A percentile compares a stretch with the other conserved stretches of the same genome.
phyloP scores from a whole-genome alignment of 2,329 filamentous ascomycete species.

The Fusarium sp. region DNA sequence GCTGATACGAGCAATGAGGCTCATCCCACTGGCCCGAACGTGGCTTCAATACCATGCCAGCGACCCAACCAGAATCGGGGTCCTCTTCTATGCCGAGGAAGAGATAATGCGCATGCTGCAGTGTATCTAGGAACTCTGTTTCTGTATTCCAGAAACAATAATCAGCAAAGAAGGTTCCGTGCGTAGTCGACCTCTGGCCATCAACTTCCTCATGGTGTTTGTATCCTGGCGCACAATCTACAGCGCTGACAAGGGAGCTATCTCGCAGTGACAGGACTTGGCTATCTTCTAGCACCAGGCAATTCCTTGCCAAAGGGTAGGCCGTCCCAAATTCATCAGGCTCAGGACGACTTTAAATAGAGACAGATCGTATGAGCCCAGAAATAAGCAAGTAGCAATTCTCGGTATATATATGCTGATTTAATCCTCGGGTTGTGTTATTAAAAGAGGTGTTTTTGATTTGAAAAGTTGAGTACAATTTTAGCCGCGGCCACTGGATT shows the following conservation, averaged over 20 bases:
- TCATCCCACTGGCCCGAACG: neutral
- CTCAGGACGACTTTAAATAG: neutral
- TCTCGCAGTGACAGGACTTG: neutral
- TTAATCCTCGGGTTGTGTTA: neutral
- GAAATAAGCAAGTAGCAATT: neutral
- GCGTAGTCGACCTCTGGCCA: neutral
- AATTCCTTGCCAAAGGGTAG: neutral
- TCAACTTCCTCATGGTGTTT: neutral
- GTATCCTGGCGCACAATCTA: neutral
- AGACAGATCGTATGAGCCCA: neutral
- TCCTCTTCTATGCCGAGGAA: neutral
- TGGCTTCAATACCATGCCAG: neutral
- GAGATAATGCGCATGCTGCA: neutral
- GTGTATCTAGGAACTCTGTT: neutral
- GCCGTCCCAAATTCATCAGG: neutral
- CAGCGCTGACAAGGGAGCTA: neutral
- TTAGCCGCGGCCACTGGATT: neutral
- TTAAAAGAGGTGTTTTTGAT: neutral
- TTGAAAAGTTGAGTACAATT: neutral
- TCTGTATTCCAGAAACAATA: constrained; percentile 2
- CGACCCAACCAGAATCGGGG: neutral
- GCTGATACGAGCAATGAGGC: neutral
- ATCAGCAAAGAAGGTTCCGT: neutral
- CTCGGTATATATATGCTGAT: neutral
- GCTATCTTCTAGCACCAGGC: neutral